phyloP scores from a whole-genome alignment of 495 filamentous ascomycete species.

The Talaromyces wortmannii region DNA sequence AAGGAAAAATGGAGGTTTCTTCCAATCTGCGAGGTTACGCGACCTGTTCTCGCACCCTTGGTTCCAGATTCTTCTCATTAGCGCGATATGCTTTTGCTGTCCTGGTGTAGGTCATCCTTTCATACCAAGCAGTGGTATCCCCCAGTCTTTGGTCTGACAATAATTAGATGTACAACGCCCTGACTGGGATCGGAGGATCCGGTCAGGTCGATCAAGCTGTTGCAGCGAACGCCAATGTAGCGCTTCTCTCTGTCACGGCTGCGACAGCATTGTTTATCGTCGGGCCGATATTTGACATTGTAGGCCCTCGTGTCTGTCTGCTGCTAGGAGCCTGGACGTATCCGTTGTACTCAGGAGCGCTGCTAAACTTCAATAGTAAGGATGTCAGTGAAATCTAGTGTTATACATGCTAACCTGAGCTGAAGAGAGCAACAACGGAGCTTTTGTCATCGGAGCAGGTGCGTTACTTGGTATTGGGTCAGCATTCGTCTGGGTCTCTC shows the following conservation, averaged over 20 bases:
- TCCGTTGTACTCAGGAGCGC: slow-evolving; percentile 29
- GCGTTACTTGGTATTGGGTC: slow-evolving; percentile 43
- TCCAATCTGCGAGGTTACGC: neutral
- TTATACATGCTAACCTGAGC: slow-evolving; percentile 16
- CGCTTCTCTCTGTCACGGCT: slow-evolving; percentile 29
- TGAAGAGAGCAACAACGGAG: slow-evolving; percentile 58
- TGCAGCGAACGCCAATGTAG: slow-evolving; percentile 34
- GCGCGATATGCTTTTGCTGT: slow-evolving; percentile 74
- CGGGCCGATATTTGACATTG: slow-evolving; percentile 31
- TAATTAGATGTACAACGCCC: slow-evolving; percentile 62
- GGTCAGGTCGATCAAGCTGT: slow-evolving; percentile 39
- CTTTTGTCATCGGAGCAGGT: slow-evolving; percentile 64
- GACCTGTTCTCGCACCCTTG: slow-evolving; percentile 23
- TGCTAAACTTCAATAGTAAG: slow-evolving; percentile 32
- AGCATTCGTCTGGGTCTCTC: slow-evolving; percentile 46
- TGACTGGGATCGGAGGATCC: slow-evolving; percentile 48
- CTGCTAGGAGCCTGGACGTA: slow-evolving; percentile 38
- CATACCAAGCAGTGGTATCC: neutral
- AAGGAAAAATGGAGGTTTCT: neutral
- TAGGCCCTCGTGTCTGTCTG: slow-evolving; percentile 31
- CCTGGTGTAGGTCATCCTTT: slow-evolving; percentile 39
- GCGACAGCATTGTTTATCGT: slow-evolving; percentile 34
- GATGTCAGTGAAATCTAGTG: slow-evolving; percentile 26
- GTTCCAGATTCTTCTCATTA: slow-evolving; percentile 38
- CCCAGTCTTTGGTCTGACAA: neutral